Evolutionary conservation across 495 filamentous ascomycete species (phyloP).

Genomic region (Collariella sp.): DNA sequence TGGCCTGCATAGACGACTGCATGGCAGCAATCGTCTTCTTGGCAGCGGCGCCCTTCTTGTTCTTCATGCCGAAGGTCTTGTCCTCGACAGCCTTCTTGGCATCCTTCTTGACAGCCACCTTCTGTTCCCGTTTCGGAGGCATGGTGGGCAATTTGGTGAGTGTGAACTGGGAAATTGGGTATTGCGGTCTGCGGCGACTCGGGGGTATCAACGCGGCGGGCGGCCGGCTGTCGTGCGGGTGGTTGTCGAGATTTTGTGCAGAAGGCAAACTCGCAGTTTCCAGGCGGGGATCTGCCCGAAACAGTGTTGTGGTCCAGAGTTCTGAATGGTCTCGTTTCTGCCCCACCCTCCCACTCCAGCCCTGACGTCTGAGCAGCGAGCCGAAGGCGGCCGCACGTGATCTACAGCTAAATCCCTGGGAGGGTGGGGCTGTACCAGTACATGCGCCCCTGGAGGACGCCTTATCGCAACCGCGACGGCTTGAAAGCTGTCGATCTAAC

Average conservation of each 20-base stretch:
- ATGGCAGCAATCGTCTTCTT: slow-evolving; percentile 84
- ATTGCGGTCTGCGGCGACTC: background rate
- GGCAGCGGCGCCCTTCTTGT: slow-evolving; percentile 89
- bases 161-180: background rate
- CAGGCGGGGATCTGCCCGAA: slow-evolving; percentile 21
- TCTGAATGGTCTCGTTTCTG: slow-evolving; percentile 8
- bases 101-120: slow-evolving; percentile 36
- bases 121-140: slow-evolving; percentile 81
- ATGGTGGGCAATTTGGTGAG: slow-evolving; percentile 45
- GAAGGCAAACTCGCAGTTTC: slow-evolving; percentile 10
- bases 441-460: slow-evolving; percentile 1
- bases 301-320: slow-evolving; percentile 9
- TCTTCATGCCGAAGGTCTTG: slow-evolving; percentile 99
- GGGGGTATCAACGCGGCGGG: background rate
- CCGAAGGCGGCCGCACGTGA: slow-evolving; percentile 9
- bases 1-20: slow-evolving; percentile 56
- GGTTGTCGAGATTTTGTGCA: slow-evolving; percentile 8
- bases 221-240: background rate
- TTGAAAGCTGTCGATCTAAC: slow-evolving; percentile 24
- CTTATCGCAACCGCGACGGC: slow-evolving; percentile 1
- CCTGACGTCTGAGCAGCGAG: slow-evolving; percentile 17
- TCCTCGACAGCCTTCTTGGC: slow-evolving; percentile 68
- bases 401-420: background rate
- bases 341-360: slow-evolving; percentile 13
- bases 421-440: slow-evolving; percentile 5